phyloP scores from a whole-genome alignment of 2,329 filamentous ascomycete species.

The Geosmithia putterillii region DNA sequence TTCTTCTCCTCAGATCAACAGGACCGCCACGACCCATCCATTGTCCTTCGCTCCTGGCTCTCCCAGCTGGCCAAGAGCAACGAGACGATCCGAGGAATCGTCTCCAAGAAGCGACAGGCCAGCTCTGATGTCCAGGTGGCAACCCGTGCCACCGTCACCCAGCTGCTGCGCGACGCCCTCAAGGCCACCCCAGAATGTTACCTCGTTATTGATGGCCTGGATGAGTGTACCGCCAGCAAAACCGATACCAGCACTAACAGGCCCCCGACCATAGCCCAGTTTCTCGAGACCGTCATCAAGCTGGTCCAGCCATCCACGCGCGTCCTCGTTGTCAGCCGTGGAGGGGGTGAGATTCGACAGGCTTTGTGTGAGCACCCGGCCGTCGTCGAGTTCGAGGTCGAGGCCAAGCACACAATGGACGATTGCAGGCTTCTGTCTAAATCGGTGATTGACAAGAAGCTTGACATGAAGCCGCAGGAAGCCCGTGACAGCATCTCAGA shows the following conservation, averaged over 20 bases:
- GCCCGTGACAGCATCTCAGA: slow-evolving; percentile 11
- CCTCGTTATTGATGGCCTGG: slow-evolving; percentile 19
- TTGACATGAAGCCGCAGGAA: slow-evolving; percentile 11
- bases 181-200: slow-evolving; percentile 6
- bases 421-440: slow-evolving; percentile 11
- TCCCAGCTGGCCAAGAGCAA: slow-evolving; percentile 7
- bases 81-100: slow-evolving; percentile 6
- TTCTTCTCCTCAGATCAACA: slow-evolving; percentile 17
- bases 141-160: slow-evolving; percentile 6
- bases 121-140: slow-evolving; percentile 3
- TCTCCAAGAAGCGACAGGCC: not conserved
- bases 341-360: slow-evolving; percentile 9
- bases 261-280: slow-evolving; percentile 4
- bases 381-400: slow-evolving; percentile 9
- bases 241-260: not conserved
- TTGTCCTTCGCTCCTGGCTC: slow-evolving; percentile 17
- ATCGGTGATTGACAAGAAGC: slow-evolving; percentile 13
- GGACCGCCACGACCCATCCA: slow-evolving; percentile 11
- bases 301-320: slow-evolving; percentile 7
- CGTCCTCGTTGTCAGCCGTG: slow-evolving; percentile 13
- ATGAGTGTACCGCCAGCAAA: slow-evolving; percentile 14
- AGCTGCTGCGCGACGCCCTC: slow-evolving; percentile 8
- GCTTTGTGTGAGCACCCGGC: slow-evolving; percentile 2
- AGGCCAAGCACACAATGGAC: slow-evolving; percentile 8
- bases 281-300: slow-evolving; percentile 7